Evolutionary conservation across 228 moss, liverwort and hornwort genomes (phyloP).

Genomic region (Sphagnum fallax): DNA sequence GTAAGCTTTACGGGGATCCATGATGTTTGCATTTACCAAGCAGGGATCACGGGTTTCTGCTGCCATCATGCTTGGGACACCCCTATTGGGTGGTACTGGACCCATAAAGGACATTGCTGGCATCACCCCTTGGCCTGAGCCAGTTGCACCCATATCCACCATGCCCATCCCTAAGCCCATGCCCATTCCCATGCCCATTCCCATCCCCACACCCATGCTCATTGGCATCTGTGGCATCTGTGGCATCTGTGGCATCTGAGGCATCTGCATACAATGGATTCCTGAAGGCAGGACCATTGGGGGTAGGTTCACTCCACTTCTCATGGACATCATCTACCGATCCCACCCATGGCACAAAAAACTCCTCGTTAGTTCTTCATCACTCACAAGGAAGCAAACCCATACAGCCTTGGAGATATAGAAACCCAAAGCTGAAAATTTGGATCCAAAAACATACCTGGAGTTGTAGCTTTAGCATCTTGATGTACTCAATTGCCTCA

Average conservation of each 20-base stretch:
- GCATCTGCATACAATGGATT: constrained; percentile 71
- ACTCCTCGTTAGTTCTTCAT: background rate
- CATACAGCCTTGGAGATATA: background rate
- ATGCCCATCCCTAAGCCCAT: constrained; percentile 62
- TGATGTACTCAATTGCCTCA: constrained; percentile 90
- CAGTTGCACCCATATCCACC: constrained; percentile 54
- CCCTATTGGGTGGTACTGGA: constrained; percentile 33
- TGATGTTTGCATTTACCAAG: constrained; percentile 43
- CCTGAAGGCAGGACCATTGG: constrained; percentile 65
- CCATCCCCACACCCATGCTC: constrained; percentile 37
- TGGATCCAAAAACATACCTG: constrained; percentile 33
- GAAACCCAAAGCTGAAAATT: background rate
- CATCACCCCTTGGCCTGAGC: constrained; percentile 44
- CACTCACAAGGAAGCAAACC: background rate
- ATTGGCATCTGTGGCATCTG: constrained; percentile 22
- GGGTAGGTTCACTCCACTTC: constrained; percentile 82
- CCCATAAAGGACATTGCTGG: constrained; percentile 11
- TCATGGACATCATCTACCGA: constrained; percentile 79
- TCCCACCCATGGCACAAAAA: background rate
- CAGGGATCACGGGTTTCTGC: constrained; percentile 58
- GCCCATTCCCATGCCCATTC: constrained; percentile 34
- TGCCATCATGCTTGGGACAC: constrained; percentile 41
- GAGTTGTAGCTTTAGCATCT: constrained; percentile 89
- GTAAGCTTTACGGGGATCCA: constrained; percentile 60
- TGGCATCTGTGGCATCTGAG: constrained; percentile 52